Evolutionary conservation across 306 rosid genomes (phyloP).

Genomic region (Prunus persica): Prunus_persica_NCBIv2 NC_034009.1:26654501-26655000

Average conservation of each 20-base stretch:
- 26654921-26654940: slow-evolving; percentile 76
- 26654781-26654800: slow-evolving; percentile 84
- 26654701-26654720: slow-evolving; percentile 67
- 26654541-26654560: slow-evolving; percentile 79
- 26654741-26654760: slow-evolving; percentile 84
- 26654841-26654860: slow-evolving; percentile 60
- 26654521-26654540: slow-evolving; percentile 59
- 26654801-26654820: slow-evolving; percentile 86
- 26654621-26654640: slow-evolving; percentile 70
- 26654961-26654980: slow-evolving; percentile 86
- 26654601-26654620: slow-evolving; percentile 64
- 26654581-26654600: slow-evolving; percentile 76
- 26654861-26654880: slow-evolving; percentile 87
- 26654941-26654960: slow-evolving; percentile 74
- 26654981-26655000: slow-evolving; percentile 92
- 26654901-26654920: slow-evolving; percentile 76
- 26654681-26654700: slow-evolving; percentile 76
- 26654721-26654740: slow-evolving; percentile 89
- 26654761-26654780: slow-evolving; percentile 80
- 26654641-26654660: slow-evolving; percentile 85
- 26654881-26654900: slow-evolving; percentile 84
- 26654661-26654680: slow-evolving; percentile 86
- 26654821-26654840: slow-evolving; percentile 85
- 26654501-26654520: slow-evolving; percentile 83
- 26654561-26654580: slow-evolving; percentile 63